Base-by-base conservation (phyloP, 1,284 basidiomycete genomes). In the Flammula alnicola region DNA sequence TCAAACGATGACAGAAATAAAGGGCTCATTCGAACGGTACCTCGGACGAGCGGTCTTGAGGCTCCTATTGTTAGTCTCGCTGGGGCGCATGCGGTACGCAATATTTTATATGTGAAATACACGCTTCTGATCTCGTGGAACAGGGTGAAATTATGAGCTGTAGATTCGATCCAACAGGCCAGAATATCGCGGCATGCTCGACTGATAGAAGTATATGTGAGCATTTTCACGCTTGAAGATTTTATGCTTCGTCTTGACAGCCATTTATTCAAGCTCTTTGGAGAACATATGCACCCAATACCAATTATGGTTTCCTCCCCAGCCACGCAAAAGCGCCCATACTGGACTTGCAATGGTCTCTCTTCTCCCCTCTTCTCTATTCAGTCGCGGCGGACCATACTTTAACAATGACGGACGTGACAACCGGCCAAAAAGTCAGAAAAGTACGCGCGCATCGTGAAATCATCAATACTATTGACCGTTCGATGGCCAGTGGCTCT, bases 381-480 rank as follows among this genome's bases (percentile, higher is more conserved):
- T 87, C 87, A 16, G 88, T 90, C 29, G 86, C 89, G 0, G 91
- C 93, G 2, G 95, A 97, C 75, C 88, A 90, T 67, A 84, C 84
- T 0, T 74, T 97, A 35, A 75, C 72, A 50, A 77, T 91, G 33
- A 83, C 86, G 2, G 88, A 95, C 69, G 75, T 89, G 30, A 81
- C 81, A 1, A 88, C 88, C 0, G 93, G 93, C 32, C 82, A 92
- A 64, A 83, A 88, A 36, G 68, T 83, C 42, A 79, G 84, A 55
- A 83, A 84, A 63, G 83, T 92, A 39, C 82, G 88, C 36, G 93
- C 91, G 0, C 94, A 97, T 68, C 83, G 84, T 51, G 93, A 90
- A 42, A 89, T 96, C 52, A 83, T 96, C 71, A 97, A 97, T 67
- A 74, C 84, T 7, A 72, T 97, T n/a, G 91, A 95, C 69, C 72